Evolutionary conservation across 495 filamentous ascomycete genomes (phyloP).

Genomic region (Beverwykella pulmonaria): DNA sequence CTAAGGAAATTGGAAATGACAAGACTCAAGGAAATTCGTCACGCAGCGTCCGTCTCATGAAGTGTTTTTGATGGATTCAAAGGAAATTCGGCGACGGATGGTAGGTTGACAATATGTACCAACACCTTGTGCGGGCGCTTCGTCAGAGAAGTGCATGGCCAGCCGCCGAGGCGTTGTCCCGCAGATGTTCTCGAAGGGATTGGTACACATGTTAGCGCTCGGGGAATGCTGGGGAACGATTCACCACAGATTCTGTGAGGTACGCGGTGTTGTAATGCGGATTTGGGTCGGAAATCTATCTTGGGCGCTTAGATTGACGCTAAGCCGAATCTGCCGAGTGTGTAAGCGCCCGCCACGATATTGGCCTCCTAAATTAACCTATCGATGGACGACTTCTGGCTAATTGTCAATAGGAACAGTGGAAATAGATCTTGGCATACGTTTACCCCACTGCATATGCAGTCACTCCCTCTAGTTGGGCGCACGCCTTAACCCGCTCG

Average conservation of each 20-base stretch:
- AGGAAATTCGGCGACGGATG: constrained; percentile 12
- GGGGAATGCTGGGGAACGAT: constrained; percentile 11
- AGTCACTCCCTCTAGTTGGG: constrained; percentile 12
- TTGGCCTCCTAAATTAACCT: constrained; percentile 19
- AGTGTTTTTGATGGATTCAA: constrained; percentile 18
- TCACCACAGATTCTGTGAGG: constrained; percentile 24
- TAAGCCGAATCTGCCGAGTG: background rate
- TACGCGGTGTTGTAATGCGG: constrained; percentile 25
- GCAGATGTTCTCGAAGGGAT: constrained; percentile 21
- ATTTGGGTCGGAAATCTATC: constrained; percentile 13
- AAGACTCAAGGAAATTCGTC: constrained; percentile 40
- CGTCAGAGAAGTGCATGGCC: constrained; percentile 31
- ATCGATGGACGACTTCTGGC: constrained; percentile 14
- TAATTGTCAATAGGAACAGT: constrained; percentile 5
- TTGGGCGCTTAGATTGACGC: constrained; percentile 21
- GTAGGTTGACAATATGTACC: constrained; percentile 36
- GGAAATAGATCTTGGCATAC: constrained; percentile 33
- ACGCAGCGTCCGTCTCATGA: constrained; percentile 32
- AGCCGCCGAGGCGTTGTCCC: constrained; percentile 38
- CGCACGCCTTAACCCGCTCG: background rate
- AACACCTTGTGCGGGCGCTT: constrained; percentile 21
- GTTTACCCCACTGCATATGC: constrained; percentile 12
- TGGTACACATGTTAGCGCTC: constrained; percentile 30
- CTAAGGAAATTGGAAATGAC: constrained; percentile 35
- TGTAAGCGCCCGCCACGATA: constrained; percentile 25